phyloP scores from a whole-genome alignment of 306 rosid genomes.

The Medicago truncatula region DNA sequence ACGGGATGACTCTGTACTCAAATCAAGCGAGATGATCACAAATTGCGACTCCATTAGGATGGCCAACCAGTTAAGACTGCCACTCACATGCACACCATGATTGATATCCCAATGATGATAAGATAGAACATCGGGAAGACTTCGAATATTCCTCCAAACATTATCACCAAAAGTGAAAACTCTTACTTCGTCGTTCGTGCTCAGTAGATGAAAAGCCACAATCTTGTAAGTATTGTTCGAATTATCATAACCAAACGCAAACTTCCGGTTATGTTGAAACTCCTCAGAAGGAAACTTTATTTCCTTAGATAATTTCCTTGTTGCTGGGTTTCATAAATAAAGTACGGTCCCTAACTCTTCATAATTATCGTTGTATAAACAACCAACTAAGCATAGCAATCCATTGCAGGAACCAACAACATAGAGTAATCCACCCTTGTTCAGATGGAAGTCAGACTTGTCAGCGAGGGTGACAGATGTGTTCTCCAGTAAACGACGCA shows the following conservation, averaged over 20 bases:
- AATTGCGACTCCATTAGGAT: not conserved
- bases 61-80: not conserved
- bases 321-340: not conserved
- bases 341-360: not conserved
- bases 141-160: not conserved
- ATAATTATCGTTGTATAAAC: too few relatives aligned
- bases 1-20: not conserved
- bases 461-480: not conserved
- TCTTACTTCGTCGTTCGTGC: not conserved
- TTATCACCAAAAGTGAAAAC: not conserved
- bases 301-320: not conserved
- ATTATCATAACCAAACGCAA: not conserved
- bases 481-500: not conserved
- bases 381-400: not conserved
- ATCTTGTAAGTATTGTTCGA: not conserved
- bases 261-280: not conserved
- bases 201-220: not conserved
- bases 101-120: not conserved
- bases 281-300: not conserved
- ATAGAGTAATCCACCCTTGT: too few relatives aligned
- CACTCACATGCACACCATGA: not conserved
- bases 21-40: not conserved
- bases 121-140: not conserved
- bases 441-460: not conserved
- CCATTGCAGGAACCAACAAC: not conserved